Percentiles rank a stretch among this genome's conserved stretches.
phyloP scores from a whole-genome alignment of 768 basidiomycete species.

The Austroboletus eburneus region DNA sequence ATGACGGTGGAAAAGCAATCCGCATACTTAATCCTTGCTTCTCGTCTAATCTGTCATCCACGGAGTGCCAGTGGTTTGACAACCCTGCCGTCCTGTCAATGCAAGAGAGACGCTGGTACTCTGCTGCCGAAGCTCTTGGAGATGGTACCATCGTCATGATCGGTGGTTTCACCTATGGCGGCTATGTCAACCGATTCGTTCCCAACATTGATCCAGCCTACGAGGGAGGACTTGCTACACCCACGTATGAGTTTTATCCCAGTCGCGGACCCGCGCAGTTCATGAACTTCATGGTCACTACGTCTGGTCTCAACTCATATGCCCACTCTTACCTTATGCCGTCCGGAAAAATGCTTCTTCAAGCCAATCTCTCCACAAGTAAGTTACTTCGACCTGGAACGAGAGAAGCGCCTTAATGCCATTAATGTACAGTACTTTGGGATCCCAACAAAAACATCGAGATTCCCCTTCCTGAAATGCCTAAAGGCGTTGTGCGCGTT shows the following conservation, averaged over 20 bases:
- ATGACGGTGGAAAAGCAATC: slow-evolving; percentile 75
- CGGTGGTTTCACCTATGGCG: slow-evolving; percentile 72
- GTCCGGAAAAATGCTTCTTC: slow-evolving; percentile 72
- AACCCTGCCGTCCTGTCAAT: slow-evolving; percentile 56
- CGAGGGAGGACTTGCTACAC: slow-evolving; percentile 65
- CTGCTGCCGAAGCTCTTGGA: slow-evolving; percentile 61
- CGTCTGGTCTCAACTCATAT: slow-evolving; percentile 76
- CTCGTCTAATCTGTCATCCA: slow-evolving; percentile 37
- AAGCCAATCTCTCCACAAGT: slow-evolving; percentile 75
- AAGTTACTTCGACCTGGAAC: slow-evolving; percentile 22
- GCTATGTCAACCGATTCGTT: slow-evolving; percentile 69
- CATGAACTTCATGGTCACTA: slow-evolving; percentile 65
- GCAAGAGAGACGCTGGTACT: slow-evolving; percentile 70
- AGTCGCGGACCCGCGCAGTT: slow-evolving; percentile 43
- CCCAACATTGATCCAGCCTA: slow-evolving; percentile 60
- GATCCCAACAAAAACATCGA: slow-evolving; percentile 55
- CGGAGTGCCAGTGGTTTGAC: slow-evolving; percentile 68
- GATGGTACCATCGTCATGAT: slow-evolving; percentile 78
- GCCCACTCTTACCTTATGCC: slow-evolving; percentile 69
- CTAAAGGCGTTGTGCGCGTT: slow-evolving; percentile 66
- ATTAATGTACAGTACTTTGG: slow-evolving; percentile 38
- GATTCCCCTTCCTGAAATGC: slow-evolving; percentile 68
- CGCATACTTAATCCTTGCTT: slow-evolving; percentile 76
- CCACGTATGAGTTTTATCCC: slow-evolving; percentile 81
- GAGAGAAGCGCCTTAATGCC: too few relatives aligned